Evolutionary conservation across 148 eudicot species (phyloP).

Genomic region (Camellia japonica): DNA sequence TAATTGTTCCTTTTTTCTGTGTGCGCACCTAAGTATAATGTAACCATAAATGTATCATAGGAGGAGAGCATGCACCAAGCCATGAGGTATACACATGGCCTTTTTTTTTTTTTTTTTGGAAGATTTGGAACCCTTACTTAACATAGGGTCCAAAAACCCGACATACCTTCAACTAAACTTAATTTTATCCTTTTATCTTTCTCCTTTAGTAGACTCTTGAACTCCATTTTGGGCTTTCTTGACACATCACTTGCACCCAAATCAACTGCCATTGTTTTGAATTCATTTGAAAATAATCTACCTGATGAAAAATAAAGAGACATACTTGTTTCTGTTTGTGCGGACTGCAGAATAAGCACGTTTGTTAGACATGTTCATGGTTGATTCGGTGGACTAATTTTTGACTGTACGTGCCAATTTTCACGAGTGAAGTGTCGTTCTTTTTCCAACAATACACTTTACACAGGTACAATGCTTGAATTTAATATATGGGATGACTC

Average conservation of each 20-base stretch:
- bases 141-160: too few species aligned
- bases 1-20: neutral
- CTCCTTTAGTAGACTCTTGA: neutral
- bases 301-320: neutral
- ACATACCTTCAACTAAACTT: neutral
- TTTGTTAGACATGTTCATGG: too few species aligned
- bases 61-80: too few species aligned
- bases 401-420: too few species aligned
- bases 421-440: neutral
- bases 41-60: neutral
- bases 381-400: too few species aligned
- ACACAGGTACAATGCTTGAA: neutral
- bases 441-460: neutral
- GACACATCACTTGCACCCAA: neutral
- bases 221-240: neutral
- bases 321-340: too few species aligned
- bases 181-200: neutral
- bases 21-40: neutral
- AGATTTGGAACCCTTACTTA: too few species aligned
- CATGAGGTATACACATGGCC: too few species aligned
- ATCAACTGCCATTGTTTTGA: too few species aligned
- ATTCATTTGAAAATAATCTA: too few species aligned
- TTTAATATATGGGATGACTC: neutral
- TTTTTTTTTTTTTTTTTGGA: too few species aligned
- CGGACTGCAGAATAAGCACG: too few species aligned